Conservation (phyloP, 805 yeast genomes). For the Priceomyces melissophilus region DNA sequence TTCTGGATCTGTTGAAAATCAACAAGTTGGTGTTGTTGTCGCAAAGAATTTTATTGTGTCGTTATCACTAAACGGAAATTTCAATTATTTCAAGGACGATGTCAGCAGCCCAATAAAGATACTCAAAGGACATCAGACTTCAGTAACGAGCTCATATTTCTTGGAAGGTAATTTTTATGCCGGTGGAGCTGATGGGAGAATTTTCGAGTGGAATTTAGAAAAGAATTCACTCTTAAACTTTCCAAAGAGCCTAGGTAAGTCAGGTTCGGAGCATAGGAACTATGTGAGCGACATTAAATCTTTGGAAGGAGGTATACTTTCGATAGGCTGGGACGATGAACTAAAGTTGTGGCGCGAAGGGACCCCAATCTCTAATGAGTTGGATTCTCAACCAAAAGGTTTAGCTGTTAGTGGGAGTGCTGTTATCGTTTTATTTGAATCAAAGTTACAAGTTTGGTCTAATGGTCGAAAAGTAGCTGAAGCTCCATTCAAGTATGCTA, state of each 20-base stretch:
- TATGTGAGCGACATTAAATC: constrained; percentile 53
- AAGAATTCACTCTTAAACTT: constrained; percentile 14
- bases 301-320: constrained; percentile 29
- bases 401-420: constrained; percentile 23
- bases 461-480: constrained; percentile 10
- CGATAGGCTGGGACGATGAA: constrained; percentile 91
- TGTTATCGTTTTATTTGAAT: constrained; percentile 29
- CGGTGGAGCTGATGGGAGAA: constrained; percentile 81
- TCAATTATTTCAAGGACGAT: constrained; percentile 54
- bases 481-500: constrained; percentile 17
- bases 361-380: constrained; percentile 10
- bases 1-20: constrained; percentile 50
- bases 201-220: constrained; percentile 54
- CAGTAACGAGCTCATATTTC: constrained; percentile 59
- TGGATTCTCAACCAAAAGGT: constrained; percentile 36
- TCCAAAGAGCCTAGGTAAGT: constrained; percentile 29
- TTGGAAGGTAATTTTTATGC: constrained; percentile 38
- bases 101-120: constrained; percentile 31
- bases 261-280: constrained; percentile 56
- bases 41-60: constrained; percentile 61
- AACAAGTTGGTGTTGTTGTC: constrained; percentile 76
- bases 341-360: constrained; percentile 41
- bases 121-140: constrained; percentile 76
- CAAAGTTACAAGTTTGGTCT: constrained; percentile 23
- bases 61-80: constrained; percentile 66